phyloP scores from a whole-genome alignment of 2,329 filamentous ascomycete genomes.

The Stemphylium beticola region DNA sequence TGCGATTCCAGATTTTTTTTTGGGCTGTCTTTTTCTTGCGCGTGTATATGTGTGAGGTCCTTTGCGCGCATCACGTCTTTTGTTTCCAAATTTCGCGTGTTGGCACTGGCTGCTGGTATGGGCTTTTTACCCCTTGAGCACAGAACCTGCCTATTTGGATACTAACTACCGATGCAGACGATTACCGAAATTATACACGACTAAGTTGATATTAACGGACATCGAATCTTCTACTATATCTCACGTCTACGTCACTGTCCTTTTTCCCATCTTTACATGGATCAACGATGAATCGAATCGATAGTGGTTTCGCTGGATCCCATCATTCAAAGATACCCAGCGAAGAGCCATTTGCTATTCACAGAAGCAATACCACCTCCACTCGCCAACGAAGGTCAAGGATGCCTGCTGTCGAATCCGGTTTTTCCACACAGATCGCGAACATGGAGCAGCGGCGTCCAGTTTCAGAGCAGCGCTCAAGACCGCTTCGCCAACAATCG shows the following conservation, averaged over 20 bases:
- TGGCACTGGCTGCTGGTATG: constrained; percentile 37
- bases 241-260: constrained; percentile 23
- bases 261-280: constrained; percentile 26
- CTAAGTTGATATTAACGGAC: constrained; percentile 20
- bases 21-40: constrained; percentile 7
- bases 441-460: constrained; percentile 25
- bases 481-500: constrained; percentile 34
- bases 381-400: constrained; percentile 25
- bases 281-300: constrained; percentile 42
- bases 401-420: constrained; percentile 11
- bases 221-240: constrained; percentile 18
- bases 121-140: constrained; percentile 25
- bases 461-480: constrained; percentile 35
- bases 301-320: constrained; percentile 43
- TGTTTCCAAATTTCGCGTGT: constrained; percentile 22
- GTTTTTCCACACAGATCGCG: constrained; percentile 7
- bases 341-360: constrained; percentile 19
- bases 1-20: constrained; percentile 11
- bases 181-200: constrained; percentile 30
- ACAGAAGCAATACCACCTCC: constrained; percentile 35
- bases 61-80: constrained; percentile 4
- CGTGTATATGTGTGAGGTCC: constrained; percentile 6
- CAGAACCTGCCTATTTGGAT: constrained; percentile 25
- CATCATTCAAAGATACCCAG: constrained; percentile 24
- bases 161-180: constrained; percentile 31